phyloP scores from a whole-genome alignment of 306 rosid genomes.

The Prosopis cineraria region DNA sequence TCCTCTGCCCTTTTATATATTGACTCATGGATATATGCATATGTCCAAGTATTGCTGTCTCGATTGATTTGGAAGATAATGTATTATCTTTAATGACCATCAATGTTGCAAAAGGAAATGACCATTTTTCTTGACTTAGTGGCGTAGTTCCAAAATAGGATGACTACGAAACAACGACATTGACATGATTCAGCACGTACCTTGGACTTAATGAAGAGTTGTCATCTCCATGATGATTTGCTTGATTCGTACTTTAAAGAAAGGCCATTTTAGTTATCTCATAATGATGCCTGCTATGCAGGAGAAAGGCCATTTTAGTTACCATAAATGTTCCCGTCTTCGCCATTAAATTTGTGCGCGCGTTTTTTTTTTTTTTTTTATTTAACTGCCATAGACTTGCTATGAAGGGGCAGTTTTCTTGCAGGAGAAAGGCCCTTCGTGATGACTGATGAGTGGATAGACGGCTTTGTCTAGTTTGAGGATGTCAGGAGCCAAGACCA shows the following conservation, averaged over 20 bases:
- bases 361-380: not conserved
- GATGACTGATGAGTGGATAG: conserved; percentile 32
- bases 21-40: conserved; percentile 26
- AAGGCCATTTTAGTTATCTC: not conserved
- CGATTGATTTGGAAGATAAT: conserved; percentile 28
- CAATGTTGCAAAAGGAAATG: not conserved
- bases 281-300: not conserved
- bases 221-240: not conserved
- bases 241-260: not conserved
- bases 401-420: conserved; percentile 23
- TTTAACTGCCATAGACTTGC: conserved; percentile 10
- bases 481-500: conserved; percentile 20
- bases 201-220: conserved; percentile 14
- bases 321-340: not conserved
- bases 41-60: conserved; percentile 32
- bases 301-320: too few relatives aligned
- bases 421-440: conserved; percentile 38
- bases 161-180: conserved; percentile 5
- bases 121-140: not conserved
- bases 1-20: conserved; percentile 21
- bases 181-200: conserved; percentile 16
- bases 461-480: conserved; percentile 30
- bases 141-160: not conserved
- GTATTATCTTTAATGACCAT: not conserved
- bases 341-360: conserved; percentile 15